Conservation (phyloP, 1,284 basidiomycete species). For the Vanrija pseudolonga region DNA sequence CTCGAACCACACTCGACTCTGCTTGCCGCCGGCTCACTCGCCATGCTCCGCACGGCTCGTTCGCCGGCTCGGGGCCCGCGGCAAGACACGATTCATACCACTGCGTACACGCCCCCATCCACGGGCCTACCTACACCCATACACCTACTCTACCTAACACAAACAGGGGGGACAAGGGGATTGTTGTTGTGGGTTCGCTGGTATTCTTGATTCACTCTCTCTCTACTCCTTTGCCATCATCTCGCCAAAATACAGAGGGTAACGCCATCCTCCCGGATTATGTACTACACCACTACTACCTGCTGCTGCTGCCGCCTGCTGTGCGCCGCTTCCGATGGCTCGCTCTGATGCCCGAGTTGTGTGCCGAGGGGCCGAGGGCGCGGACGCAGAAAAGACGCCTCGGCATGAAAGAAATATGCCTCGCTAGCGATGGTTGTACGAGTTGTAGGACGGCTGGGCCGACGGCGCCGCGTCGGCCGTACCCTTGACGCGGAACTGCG, state of each 20-base stretch:
- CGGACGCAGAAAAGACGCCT: too few species aligned
- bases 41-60: too few species aligned
- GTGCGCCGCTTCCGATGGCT: constrained; percentile 4
- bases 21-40: too few species aligned
- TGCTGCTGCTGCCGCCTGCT: not conserved
- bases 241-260: constrained; percentile 9
- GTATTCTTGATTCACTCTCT: too few species aligned
- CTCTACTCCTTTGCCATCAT: not conserved
- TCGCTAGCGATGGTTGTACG: constrained; percentile 11
- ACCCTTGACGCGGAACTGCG: constrained; percentile 48
- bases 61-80: too few species aligned
- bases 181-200: too few species aligned
- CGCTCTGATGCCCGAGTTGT: constrained; percentile 6
- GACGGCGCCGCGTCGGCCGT: constrained; percentile 55
- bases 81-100: constrained; percentile 22
- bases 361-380: not conserved
- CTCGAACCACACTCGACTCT: too few species aligned
- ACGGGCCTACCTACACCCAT: constrained; percentile 15
- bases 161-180: constrained; percentile 7
- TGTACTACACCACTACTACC: not conserved
- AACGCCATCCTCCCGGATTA: too few species aligned
- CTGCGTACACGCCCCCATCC: not conserved
- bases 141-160: constrained; percentile 12
- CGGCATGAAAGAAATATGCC: too few species aligned
- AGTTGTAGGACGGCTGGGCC: constrained; percentile 7